Percentiles rank a stretch among this genome's conserved stretches.
Evolutionary conservation across 2,329 filamentous ascomycete genomes (phyloP).

Genomic region (Pyricularia sp.): DNA sequence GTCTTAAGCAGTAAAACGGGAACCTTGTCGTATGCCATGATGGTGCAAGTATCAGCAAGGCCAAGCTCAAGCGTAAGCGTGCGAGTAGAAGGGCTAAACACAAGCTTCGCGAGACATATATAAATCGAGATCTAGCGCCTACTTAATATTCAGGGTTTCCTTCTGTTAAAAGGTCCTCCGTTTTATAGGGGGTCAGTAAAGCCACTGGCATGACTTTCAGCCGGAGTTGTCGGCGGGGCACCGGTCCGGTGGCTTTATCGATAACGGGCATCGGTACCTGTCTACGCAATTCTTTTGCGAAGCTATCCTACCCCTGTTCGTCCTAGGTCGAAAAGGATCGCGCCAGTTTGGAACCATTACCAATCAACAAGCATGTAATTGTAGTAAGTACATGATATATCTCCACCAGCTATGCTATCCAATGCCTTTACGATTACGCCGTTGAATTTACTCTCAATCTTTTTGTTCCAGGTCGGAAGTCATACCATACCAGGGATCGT

Average conservation of each 20-base stretch:
- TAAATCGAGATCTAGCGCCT: not conserved
- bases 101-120: not conserved
- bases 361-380: not conserved
- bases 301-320: not conserved
- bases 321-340: not conserved
- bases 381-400: not conserved
- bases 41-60: not conserved
- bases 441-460: not conserved
- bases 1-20: slow-evolving; percentile 72
- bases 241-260: not conserved
- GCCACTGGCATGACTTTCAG: not conserved
- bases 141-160: not conserved
- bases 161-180: not conserved
- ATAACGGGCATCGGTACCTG: not conserved
- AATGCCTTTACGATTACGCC: not conserved
- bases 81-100: not conserved
- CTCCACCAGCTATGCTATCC: not conserved
- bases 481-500: not conserved
- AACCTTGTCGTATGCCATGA: slow-evolving; percentile 13
- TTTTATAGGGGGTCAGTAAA: not conserved
- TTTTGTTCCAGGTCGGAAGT: not conserved
- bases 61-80: not conserved
- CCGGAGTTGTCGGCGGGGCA: not conserved
- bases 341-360: not conserved
- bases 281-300: not conserved